Evolutionary conservation across 148 eudicot species (phyloP), one percentile per base, ranked within the genome.

Genomic region (Silene conica): DNA sequence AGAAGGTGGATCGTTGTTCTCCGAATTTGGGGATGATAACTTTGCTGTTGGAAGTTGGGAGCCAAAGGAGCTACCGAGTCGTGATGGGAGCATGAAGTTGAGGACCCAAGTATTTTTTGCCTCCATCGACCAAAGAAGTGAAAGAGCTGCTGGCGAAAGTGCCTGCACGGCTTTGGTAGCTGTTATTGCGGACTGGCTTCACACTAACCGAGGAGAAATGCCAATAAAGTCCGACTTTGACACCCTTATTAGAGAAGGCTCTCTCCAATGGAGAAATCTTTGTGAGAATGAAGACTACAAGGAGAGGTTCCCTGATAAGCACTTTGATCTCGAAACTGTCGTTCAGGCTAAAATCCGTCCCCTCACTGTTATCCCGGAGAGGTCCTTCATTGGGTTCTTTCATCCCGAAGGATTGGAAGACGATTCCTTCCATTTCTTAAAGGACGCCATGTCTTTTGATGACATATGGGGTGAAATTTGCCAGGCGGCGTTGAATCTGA

Each of bases 11-110:
- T 68, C 76, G 8, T 70, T 83, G 8, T 31, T 77, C 61, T 91
- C 91, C 38, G 87, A 87, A 72, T 91, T 91, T 45, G 94, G 94
- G 26, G 92, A 89, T 8, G 93, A 91, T 67, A 77, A 77, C 75
- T 91, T 91, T 74, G 89, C 87, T 23, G 84, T 91, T 6, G 97
- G 97, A 28, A 86, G 81, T 52, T 91, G 97, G 97, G 94, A 89
- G 80, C 76, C 67, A 62, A 87, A 81, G 75, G 90, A 85, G 80
- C 70, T 91, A 48, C 52, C 70, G 55, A 89, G 88, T 77, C 93
- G 97, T 15, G 97, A 91, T 55, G 94, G 90, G 23, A 76, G 78
- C 46, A 71, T 89, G 92, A 87, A 83, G 81, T 82, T 91, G 55
- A 80, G 69, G 63, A 85, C 94, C 43, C 81, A 86, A 69, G 85